Conservation (phyloP, 208 protist species). For the Leishmania guyanensis region DNA sequence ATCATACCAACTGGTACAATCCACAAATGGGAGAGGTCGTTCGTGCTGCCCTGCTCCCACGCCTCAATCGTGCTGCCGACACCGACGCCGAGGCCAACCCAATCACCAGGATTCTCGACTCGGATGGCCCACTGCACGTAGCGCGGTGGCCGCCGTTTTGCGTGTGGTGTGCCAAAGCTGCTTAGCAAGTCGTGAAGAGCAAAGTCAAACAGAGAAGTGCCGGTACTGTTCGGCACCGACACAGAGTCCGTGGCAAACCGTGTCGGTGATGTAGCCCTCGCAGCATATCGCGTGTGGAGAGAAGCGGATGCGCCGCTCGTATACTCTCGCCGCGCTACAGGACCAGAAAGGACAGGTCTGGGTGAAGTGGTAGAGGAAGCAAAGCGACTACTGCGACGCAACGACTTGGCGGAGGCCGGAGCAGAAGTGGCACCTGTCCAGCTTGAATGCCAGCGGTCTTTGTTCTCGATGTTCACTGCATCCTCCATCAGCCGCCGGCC, state of each 20-base stretch:
- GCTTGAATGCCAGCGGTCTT: not conserved
- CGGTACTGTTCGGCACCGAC: constrained; percentile 65
- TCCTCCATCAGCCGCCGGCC: constrained; percentile 3
- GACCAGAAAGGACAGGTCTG: not conserved
- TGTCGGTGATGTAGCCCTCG: constrained; percentile 1
- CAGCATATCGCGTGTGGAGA: constrained; percentile 11
- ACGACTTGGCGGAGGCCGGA: not conserved
- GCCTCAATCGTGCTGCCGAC: constrained; percentile 68
- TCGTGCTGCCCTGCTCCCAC: constrained; percentile 51
- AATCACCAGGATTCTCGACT: constrained; percentile 80
- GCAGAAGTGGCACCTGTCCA: not conserved
- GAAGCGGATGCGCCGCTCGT: not conserved
- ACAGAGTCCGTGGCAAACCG: constrained; percentile 24
- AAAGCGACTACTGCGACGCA: not conserved
- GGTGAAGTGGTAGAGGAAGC: too few relatives aligned
- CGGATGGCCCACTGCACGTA: constrained; percentile 68
- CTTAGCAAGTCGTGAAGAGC: constrained; percentile 61
- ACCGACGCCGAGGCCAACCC: constrained; percentile 87
- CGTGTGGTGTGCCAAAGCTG: constrained; percentile 23
- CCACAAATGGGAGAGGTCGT: constrained; percentile 86
- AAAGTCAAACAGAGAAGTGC: constrained; percentile 75
- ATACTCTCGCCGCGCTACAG: constrained; percentile 6
- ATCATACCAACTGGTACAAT: constrained; percentile 55
- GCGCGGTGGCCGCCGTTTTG: constrained; percentile 23
- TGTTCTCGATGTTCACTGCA: constrained; percentile 1